Percentiles rank a stretch among this genome's conserved stretches.
Evolutionary conservation across 306 rosid genomes (phyloP).

Genomic region (Dalbergia cochinchinensis): DNA sequence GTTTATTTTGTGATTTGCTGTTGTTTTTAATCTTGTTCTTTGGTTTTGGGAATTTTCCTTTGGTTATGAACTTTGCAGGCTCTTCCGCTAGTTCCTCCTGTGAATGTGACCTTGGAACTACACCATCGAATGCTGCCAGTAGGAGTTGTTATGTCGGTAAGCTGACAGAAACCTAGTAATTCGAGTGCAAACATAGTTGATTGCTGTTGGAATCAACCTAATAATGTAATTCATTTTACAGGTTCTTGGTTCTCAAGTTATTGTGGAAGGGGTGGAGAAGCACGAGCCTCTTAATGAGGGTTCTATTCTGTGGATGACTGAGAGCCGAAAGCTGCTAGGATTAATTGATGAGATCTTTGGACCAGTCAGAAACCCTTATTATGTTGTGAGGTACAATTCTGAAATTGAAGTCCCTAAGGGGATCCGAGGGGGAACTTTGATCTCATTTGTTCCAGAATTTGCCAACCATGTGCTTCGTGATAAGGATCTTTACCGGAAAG

Average conservation of each 20-base stretch:
- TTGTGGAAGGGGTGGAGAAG: constrained; percentile 75
- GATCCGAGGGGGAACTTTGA: constrained; percentile 52
- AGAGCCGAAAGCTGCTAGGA: constrained; percentile 65
- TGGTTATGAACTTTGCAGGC: constrained; percentile 53
- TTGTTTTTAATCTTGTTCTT: not conserved
- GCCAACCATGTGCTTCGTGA: constrained; percentile 66
- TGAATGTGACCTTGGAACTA: constrained; percentile 65
- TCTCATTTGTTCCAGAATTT: constrained; percentile 79
- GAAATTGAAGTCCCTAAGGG: constrained; percentile 73
- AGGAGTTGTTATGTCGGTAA: constrained; percentile 77
- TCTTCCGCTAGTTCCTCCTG: constrained; percentile 74
- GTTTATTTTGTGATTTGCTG: constrained; percentile 35
- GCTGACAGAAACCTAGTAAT: constrained; percentile 37
- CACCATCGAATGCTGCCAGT: constrained; percentile 73
- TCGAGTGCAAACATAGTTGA: not conserved
- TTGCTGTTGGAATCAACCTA: constrained; percentile 18
- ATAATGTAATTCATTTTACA: constrained; percentile 48
- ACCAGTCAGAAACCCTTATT: constrained; percentile 73
- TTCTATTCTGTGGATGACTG: constrained; percentile 79
- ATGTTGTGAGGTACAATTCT: constrained; percentile 74
- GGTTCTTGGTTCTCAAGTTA: constrained; percentile 64
- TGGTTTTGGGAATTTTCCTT: not conserved
- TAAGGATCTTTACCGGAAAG: constrained; percentile 72
- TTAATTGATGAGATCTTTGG: constrained; percentile 83
- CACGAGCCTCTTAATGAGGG: constrained; percentile 81